Base-by-base conservation (phyloP, 176 grass and related monocot species). In the Oryza punctata region DNA sequence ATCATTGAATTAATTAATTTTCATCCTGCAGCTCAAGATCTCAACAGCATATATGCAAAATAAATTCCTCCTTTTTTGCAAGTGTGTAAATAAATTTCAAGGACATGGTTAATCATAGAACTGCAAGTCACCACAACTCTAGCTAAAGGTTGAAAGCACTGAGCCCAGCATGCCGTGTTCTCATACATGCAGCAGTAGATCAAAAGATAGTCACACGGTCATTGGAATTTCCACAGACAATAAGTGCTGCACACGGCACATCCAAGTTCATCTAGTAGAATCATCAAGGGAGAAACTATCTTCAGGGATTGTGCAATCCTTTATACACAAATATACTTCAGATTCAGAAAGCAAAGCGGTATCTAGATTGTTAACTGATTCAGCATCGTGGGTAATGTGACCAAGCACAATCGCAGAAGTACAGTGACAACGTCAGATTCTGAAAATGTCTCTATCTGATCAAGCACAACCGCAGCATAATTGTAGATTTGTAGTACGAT, bases 101-200 rank as follows among this genome's bases (percentile, higher is more conserved):
- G 44, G 37, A 43, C 25, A 84, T 41, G 35, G 23, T 64, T 6
- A 66, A 67, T 9, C 4, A 81, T 63, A 60, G 40, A 9, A 41
- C 40, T 41, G 40, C 40, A 41, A 41, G 40, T 41, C 40, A 41
- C 41, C 2, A 61, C 8, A 23, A 61, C 2, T 61, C 0, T 10
- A 63, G 61, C 33, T 63, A 73, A 27, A 73, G 80, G 16, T 63
- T 44, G 8, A 63, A 81, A 74, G 15, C 44, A 52, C 25, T 29
- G 15, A 21, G 24, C 21, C 23, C 70, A 81, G 30, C 32, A 24
- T 38, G n/a, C n/a, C 37, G 24, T 38, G n/a, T 23, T 38, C 9
- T 21, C 32, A 23, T 49, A 40, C 9, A 81, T 41, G n/a, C 10
- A 25, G 40, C 33, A 41, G 23, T 45, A 72, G 41, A 63, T 29